Evolutionary conservation across 2,329 filamentous ascomycete species (phyloP).

Genomic region (Pyricularia sp.): DNA sequence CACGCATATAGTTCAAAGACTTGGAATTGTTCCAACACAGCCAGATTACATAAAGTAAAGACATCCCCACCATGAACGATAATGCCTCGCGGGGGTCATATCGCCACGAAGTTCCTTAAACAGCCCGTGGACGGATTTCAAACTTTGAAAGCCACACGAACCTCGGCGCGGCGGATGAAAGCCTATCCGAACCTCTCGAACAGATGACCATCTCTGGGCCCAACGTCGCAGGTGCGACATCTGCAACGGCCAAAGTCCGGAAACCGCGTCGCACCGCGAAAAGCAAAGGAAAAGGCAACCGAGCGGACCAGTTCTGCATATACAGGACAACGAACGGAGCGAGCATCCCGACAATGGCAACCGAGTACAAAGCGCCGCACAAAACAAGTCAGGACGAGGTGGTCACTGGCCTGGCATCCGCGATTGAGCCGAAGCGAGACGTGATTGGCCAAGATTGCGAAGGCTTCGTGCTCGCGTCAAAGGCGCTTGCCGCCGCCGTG

Average conservation of each 20-base stretch:
- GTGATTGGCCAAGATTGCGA: slow-evolving; percentile 22
- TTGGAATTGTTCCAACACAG: too few species aligned
- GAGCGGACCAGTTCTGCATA: slow-evolving; percentile 23
- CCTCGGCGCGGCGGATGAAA: slow-evolving; percentile 15
- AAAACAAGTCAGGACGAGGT: slow-evolving; percentile 24
- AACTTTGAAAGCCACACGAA: slow-evolving; percentile 21
- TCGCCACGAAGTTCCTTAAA: too few species aligned
- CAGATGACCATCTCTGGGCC: slow-evolving; percentile 12
- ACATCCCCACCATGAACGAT: too few species aligned
- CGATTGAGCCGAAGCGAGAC: slow-evolving; percentile 23
- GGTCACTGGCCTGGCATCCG: slow-evolving; percentile 19
- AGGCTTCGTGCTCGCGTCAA: slow-evolving; percentile 18
- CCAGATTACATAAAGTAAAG: too few species aligned
- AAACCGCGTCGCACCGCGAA: slow-evolving; percentile 10
- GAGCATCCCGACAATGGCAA: slow-evolving; percentile 18
- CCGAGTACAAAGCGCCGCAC: slow-evolving; percentile 29
- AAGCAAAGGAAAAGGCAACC: slow-evolving; percentile 18
- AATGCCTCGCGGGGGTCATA: too few species aligned
- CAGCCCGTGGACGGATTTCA: too few species aligned
- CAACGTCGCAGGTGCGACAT: slow-evolving; percentile 6
- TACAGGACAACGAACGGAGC: slow-evolving; percentile 13
- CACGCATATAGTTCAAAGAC: too few species aligned
- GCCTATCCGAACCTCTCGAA: slow-evolving; percentile 16
- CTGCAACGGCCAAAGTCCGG: slow-evolving; percentile 4
- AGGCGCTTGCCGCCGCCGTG: slow-evolving; percentile 22